Evolutionary conservation across 2,329 filamentous ascomycete genomes (phyloP).

Genomic region (Aspergillus sp.): DNA sequence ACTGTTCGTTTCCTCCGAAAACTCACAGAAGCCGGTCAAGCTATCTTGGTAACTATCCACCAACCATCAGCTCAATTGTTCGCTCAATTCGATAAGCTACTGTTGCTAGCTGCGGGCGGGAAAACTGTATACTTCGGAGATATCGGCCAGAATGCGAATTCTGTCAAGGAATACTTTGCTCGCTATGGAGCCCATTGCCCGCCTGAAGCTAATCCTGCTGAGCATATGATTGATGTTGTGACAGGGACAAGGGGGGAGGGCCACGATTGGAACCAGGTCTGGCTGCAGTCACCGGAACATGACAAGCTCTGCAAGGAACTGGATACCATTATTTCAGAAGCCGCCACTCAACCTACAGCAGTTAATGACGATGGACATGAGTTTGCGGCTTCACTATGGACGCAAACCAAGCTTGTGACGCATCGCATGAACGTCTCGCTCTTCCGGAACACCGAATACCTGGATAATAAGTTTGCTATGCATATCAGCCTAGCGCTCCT

Average conservation of each 20-base stretch:
- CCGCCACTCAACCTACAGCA: constrained; percentile 37
- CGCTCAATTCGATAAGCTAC: constrained; percentile 67
- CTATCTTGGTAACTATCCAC: constrained; percentile 68
- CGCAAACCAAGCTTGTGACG: constrained; percentile 64
- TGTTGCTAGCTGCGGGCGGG: constrained; percentile 63
- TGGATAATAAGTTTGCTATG: constrained; percentile 60
- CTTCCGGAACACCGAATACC: constrained; percentile 64
- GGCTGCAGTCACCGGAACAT: constrained; percentile 63
- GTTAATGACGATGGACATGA: constrained; percentile 47
- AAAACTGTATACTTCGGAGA: constrained; percentile 68
- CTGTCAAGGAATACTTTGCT: constrained; percentile 64
- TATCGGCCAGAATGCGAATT: constrained; percentile 62
- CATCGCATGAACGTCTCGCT: constrained; percentile 64
- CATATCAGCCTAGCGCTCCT: constrained; percentile 50
- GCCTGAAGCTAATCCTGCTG: constrained; percentile 58
- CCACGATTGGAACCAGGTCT: constrained; percentile 67
- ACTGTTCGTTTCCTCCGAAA: constrained; percentile 66
- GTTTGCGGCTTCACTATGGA: constrained; percentile 61
- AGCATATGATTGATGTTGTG: constrained; percentile 51
- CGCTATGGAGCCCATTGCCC: constrained; percentile 64
- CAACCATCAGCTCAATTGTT: constrained; percentile 65
- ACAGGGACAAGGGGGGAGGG: constrained; percentile 43
- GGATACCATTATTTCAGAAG: constrained; percentile 55
- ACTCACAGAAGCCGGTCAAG: constrained; percentile 61
- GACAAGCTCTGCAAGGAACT: constrained; percentile 59